Base-by-base conservation (phyloP, 345 rosid species). In the Rhodomyrtus tomentosa region DNA sequence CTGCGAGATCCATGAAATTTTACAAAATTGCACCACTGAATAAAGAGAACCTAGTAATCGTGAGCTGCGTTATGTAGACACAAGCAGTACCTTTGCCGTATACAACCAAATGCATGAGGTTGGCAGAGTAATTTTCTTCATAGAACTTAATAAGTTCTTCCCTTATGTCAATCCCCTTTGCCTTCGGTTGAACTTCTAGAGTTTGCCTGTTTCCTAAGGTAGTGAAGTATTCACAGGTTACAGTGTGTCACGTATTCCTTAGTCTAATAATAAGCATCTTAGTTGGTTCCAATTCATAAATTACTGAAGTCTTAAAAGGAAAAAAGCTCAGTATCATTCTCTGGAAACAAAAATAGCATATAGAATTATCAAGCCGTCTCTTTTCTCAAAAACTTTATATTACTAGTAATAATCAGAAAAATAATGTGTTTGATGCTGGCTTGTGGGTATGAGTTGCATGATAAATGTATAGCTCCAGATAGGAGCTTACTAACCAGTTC, bases 91-190 rank as follows among this genome's bases (percentile, higher is more conserved):
- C 99, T 90, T 94, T 95, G 86, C 91, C 90, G 85, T 96, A 96
- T 55, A 95, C 91, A 86, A 94, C 98, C 58, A 96, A 90, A 88
- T 91, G 91, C 98, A 96, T 96, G 83, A 93, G 92, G 90, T 93
- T 96, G 85, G 99, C 95, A 25, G 99, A 96, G 92, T 96, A 96
- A 76, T 95, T 85, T 84, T 92, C 95, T 81, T 92, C 90, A 81
- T 96, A 96, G 91, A 96, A 93, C 76, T 91, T 96, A 54, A 96
- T 89, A 84, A 96, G 98, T 90, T 95, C 96, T 20, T 83, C 83
- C 82, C 95, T 95, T 84, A 93, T 94, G 87, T 96, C 94, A 56
- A 92, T 82, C 81, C 98, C 99, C 87, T 86, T 96, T 59, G 88
- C 96, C 88, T 93, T 94, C 52, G 99, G 99, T 55, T 87, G 87